These are phyloP conservation scores for Pythium dissotocum DNA, from an alignment of 352 stramenopile species.

Conservation along the genomic window DNA sequence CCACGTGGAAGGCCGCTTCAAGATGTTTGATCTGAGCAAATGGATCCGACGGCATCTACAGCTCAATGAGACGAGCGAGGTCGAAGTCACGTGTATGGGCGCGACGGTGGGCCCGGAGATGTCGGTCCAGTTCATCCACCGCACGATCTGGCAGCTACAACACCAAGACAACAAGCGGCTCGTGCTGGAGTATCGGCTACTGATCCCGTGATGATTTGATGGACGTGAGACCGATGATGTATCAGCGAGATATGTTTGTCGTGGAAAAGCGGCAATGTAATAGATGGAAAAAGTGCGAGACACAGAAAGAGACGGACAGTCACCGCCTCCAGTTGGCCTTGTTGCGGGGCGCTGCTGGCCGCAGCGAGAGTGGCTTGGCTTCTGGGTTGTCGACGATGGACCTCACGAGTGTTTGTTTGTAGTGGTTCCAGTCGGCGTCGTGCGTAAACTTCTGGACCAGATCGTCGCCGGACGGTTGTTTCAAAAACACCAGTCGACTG, in stretches of 20 bases:
- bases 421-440: conserved; percentile 24
- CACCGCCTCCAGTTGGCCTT: neutral
- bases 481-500: conserved; percentile 17
- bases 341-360: neutral
- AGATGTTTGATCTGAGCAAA: conserved; percentile 70
- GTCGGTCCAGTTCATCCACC: conserved; percentile 64
- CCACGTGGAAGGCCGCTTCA: conserved; percentile 63
- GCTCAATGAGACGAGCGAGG: conserved; percentile 32
- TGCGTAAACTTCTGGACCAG: conserved; percentile 16
- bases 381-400: conserved; percentile 18
- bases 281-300: neutral
- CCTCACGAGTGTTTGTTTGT: conserved; percentile 22
- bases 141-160: conserved; percentile 66
- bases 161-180: conserved; percentile 41
- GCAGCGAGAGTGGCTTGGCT: neutral
- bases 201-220: conserved; percentile 24
- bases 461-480: conserved; percentile 17
- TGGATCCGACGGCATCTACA: conserved; percentile 38
- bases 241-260: neutral
- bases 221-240: neutral
- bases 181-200: conserved; percentile 50
- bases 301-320: neutral
- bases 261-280: neutral
- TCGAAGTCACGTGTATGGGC: conserved; percentile 64
- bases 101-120: conserved; percentile 61